Percentiles rank a stretch among this genome's conserved stretches.
These are phyloP conservation scores for Ormosia semicastrata DNA, from an alignment of 306 rosid genomes.

Conservation along the genomic window DNA sequence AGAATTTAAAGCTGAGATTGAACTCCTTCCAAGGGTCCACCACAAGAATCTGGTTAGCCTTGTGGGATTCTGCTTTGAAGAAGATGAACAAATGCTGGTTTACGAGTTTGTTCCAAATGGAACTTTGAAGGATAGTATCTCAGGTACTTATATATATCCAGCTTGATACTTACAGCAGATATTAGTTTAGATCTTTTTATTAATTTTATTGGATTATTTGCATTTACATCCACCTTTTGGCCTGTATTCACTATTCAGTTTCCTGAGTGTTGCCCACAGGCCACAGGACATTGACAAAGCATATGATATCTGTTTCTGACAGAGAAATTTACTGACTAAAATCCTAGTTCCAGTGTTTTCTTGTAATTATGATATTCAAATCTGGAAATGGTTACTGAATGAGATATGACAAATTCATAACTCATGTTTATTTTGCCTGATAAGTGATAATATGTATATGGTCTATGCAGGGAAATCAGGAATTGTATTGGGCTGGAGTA, in stretches of 20 bases:
- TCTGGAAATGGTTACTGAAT: not conserved
- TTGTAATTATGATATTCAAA: not conserved
- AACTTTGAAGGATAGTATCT: constrained; percentile 40
- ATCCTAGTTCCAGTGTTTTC: not conserved
- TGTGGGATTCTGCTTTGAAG: constrained; percentile 63
- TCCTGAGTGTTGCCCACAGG: not conserved
- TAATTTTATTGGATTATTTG: not conserved
- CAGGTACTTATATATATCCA: constrained; percentile 41
- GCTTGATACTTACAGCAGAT: not conserved
- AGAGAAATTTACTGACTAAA: no score
- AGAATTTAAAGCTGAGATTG: constrained; percentile 67
- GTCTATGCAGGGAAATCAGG: no score
- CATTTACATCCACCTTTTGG: not conserved
- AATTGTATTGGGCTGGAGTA: no score
- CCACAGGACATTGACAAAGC: no score
- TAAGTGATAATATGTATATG: no score
- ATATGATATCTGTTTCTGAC: no score
- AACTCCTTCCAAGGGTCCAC: constrained; percentile 71
- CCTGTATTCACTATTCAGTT: not conserved
- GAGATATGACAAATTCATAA: not conserved
- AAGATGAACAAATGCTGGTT: constrained; percentile 62
- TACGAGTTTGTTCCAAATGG: constrained; percentile 63
- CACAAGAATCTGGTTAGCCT: constrained; percentile 67
- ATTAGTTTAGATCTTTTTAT: not conserved
- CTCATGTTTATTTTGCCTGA: no score